A percentile compares a stretch with the other conserved stretches of the same genome.
These are phyloP conservation scores for Kokia cookei DNA, from an alignment of 441 rosid species.

Conservation along the genomic window DNA sequence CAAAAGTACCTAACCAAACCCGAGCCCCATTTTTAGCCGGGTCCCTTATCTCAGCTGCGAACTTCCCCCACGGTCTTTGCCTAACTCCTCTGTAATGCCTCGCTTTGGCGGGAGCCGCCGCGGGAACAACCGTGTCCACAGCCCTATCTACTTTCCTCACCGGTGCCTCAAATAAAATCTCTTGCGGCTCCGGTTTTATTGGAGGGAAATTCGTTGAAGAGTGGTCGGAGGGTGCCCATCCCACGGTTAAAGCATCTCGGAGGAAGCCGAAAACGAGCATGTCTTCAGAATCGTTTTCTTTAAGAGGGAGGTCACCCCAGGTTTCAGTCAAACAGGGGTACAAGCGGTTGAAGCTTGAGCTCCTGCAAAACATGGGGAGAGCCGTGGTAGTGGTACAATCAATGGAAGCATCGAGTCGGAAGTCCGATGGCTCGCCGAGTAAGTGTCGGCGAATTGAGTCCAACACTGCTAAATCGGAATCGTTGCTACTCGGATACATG, in stretches of 20 bases:
- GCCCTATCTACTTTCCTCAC: neutral
- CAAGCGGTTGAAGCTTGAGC: slow-evolving; percentile 47
- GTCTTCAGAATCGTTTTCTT: slow-evolving; percentile 72
- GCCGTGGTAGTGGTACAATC: slow-evolving; percentile 4
- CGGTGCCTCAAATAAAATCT: slow-evolving; percentile 8
- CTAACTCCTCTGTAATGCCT: slow-evolving; percentile 89
- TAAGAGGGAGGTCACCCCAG: slow-evolving; percentile 82
- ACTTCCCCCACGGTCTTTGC: slow-evolving; percentile 94
- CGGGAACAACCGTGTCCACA: slow-evolving; percentile 1
- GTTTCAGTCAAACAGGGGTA: slow-evolving; percentile 61
- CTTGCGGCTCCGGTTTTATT: slow-evolving; percentile 32
- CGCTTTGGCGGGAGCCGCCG: slow-evolving; percentile 40
- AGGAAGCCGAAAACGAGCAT: slow-evolving; percentile 71
- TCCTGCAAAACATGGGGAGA: slow-evolving; percentile 35
- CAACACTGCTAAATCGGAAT: slow-evolving; percentile 24
- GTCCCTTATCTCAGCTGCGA: slow-evolving; percentile 90
- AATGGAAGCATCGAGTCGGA: neutral
- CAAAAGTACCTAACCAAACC: slow-evolving; percentile 92
- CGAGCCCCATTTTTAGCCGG: slow-evolving; percentile 92
- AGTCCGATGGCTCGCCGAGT: slow-evolving; percentile 21
- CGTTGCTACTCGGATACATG: slow-evolving; percentile 18
- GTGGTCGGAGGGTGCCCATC: slow-evolving; percentile 53
- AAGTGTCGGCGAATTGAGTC: slow-evolving; percentile 31
- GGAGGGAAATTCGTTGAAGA: neutral
- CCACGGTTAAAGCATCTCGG: slow-evolving; percentile 56